Evolutionary conservation across 176 grass and related monocot species (phyloP).

Genomic region (Microstegium vimineum): DNA sequence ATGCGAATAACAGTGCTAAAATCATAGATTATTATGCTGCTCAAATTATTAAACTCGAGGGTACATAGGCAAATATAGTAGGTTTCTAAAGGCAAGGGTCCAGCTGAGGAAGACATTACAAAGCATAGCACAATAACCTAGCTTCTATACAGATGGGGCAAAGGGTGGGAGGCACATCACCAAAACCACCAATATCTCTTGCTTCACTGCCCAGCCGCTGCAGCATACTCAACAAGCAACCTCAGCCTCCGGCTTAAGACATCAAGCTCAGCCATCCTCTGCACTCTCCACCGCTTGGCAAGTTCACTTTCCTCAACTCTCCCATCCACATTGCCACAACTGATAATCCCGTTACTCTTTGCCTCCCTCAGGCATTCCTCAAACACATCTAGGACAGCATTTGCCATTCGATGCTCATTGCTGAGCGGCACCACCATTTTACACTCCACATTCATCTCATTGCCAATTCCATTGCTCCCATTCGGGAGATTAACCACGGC

Average conservation of each 20-base stretch:
- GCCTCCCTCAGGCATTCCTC: slow-evolving; percentile 68
- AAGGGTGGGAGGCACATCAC: slow-evolving; percentile 18
- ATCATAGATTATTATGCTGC: slow-evolving; percentile 32
- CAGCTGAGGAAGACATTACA: slow-evolving; percentile 26
- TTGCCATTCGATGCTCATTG: slow-evolving; percentile 42
- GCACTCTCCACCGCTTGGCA: slow-evolving; percentile 53
- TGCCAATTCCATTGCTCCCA: not conserved
- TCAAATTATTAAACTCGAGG: slow-evolving; percentile 29
- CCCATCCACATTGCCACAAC: not conserved
- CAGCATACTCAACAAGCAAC: slow-evolving; percentile 56
- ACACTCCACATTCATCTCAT: slow-evolving; percentile 24
- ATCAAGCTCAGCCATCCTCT: slow-evolving; percentile 69
- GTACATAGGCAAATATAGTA: slow-evolving; percentile 41
- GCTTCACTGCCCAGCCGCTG: slow-evolving; percentile 21
- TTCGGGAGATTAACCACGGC: not conserved
- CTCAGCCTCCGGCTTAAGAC: slow-evolving; percentile 59
- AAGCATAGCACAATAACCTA: slow-evolving; percentile 45
- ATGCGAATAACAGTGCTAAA: slow-evolving; percentile 11
- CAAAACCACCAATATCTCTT: slow-evolving; percentile 15
- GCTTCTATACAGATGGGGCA: slow-evolving; percentile 34
- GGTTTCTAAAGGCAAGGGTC: slow-evolving; percentile 20
- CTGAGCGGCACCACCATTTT: slow-evolving; percentile 21
- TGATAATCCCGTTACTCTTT: slow-evolving; percentile 8
- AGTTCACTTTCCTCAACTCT: slow-evolving; percentile 30
- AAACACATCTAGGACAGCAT: slow-evolving; percentile 59